Conservation (phyloP, 441 rosid species). For the Pelargonium citronellum region DNA sequence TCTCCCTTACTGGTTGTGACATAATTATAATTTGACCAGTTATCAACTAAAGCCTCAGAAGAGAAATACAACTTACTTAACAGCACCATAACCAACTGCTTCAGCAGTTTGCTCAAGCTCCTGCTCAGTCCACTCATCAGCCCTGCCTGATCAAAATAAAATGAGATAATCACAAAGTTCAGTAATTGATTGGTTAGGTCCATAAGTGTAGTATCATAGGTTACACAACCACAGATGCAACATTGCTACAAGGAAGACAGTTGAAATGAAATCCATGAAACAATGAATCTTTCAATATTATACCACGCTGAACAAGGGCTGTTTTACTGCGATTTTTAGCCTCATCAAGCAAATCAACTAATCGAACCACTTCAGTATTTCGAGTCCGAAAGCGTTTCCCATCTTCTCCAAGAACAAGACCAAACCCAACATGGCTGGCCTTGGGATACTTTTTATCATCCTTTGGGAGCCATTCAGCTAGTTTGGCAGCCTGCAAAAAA, state of each 20-base stretch:
- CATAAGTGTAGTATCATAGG: background rate
- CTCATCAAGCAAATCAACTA: slow-evolving; percentile 91
- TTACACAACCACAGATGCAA: background rate
- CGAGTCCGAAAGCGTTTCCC: slow-evolving; percentile 90
- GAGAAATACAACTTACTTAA: slow-evolving; percentile 52
- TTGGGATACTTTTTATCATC: slow-evolving; percentile 48
- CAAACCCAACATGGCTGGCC: slow-evolving; percentile 78
- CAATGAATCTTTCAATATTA: slow-evolving; percentile 18
- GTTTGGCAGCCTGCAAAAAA: slow-evolving; percentile 64
- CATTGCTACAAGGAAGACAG: slow-evolving; percentile 3
- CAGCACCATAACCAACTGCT: slow-evolving; percentile 94
- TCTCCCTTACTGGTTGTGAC: too few relatives aligned
- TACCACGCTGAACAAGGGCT: slow-evolving; percentile 77
- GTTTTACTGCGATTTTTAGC: slow-evolving; percentile 71
- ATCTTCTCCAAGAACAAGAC: slow-evolving; percentile 87
- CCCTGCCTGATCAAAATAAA: slow-evolving; percentile 51
- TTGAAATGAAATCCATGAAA: slow-evolving; percentile 14
- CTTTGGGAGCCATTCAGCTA: slow-evolving; percentile 75
- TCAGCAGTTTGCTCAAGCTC: slow-evolving; percentile 87
- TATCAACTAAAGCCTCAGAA: background rate
- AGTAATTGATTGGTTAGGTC: background rate
- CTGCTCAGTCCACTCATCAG: slow-evolving; percentile 71
- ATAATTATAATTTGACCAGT: too few relatives aligned
- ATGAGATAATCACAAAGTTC: slow-evolving; percentile 3
- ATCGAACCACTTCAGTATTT: slow-evolving; percentile 68